These are phyloP conservation scores for Evansstolkia leycettana DNA, from an alignment of 495 filamentous ascomycete species.

Conservation along the genomic window DNA sequence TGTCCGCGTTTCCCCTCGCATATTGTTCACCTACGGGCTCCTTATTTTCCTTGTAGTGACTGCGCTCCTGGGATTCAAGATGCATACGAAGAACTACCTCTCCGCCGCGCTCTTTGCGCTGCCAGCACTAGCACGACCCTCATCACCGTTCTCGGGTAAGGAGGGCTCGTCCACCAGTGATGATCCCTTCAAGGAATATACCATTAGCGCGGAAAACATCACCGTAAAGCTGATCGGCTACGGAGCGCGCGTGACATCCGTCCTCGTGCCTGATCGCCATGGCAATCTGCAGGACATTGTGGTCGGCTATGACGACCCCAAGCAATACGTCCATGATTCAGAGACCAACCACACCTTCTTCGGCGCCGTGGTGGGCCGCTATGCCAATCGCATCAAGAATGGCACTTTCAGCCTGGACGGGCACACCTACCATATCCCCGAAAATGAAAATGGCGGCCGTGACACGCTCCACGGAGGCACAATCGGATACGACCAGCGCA, in stretches of 20 bases:
- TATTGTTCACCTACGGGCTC: slow-evolving; percentile 18
- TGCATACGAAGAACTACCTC: slow-evolving; percentile 29
- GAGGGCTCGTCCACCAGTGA: slow-evolving; percentile 4
- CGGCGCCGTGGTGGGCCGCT: slow-evolving; percentile 65
- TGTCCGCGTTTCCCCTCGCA: slow-evolving; percentile 17
- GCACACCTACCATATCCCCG: slow-evolving; percentile 44
- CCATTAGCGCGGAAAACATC: slow-evolving; percentile 60
- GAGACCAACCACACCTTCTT: slow-evolving; percentile 62
- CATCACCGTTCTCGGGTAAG: slow-evolving; percentile 2
- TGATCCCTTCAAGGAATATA: slow-evolving; percentile 49
- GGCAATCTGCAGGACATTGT: slow-evolving; percentile 56
- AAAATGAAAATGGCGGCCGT: slow-evolving; percentile 59
- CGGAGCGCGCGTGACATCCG: slow-evolving; percentile 62
- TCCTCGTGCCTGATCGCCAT: slow-evolving; percentile 60
- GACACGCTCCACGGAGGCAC: slow-evolving; percentile 76
- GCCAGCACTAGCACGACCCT: slow-evolving; percentile 16
- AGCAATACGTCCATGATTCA: slow-evolving; percentile 50
- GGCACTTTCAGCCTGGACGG: slow-evolving; percentile 64
- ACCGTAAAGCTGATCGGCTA: slow-evolving; percentile 65
- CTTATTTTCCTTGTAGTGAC: slow-evolving; percentile 18
- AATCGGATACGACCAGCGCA: slow-evolving; percentile 69
- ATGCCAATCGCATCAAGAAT: slow-evolving; percentile 83
- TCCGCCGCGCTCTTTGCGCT: slow-evolving; percentile 24
- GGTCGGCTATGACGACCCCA: slow-evolving; percentile 69
- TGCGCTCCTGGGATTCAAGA: slow-evolving; percentile 19